phyloP scores from a whole-genome alignment of 108 stramenopile genomes.

The Nitzschia putrida region DNA sequence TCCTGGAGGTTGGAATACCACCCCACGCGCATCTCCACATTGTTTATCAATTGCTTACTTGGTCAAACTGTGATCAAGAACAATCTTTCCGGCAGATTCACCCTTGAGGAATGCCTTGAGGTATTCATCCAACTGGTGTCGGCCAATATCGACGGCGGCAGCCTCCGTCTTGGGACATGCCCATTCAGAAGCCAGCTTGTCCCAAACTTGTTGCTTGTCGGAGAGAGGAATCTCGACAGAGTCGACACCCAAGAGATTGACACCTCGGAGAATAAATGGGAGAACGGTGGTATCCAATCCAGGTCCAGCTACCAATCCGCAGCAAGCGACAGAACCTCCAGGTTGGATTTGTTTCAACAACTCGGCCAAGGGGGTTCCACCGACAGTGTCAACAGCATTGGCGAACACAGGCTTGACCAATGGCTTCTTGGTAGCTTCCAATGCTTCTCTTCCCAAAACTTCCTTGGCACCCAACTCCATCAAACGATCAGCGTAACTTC shows the following conservation, averaged over 20 bases:
- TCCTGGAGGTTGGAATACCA: too few relatives aligned
- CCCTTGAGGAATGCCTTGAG: constrained; percentile 13
- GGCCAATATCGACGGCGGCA: constrained; percentile 18
- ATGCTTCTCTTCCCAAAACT: constrained; percentile 23
- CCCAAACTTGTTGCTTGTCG: constrained; percentile 30
- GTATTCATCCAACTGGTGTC: constrained; percentile 3
- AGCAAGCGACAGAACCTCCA: constrained; percentile 38
- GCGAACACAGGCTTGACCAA: constrained; percentile 28
- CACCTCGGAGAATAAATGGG: constrained; percentile 52
- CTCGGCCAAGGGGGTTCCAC: constrained; percentile 22
- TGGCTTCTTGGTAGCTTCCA: constrained; percentile 25
- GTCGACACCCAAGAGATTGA: constrained; percentile 40
- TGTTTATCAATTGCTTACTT: too few relatives aligned
- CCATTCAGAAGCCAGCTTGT: constrained; percentile 34
- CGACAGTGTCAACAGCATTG: constrained; percentile 42
- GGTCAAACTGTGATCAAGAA: constrained; percentile 8
- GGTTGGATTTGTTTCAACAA: constrained; percentile 21
- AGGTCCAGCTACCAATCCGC: constrained; percentile 40
- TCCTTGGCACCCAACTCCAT: constrained; percentile 33
- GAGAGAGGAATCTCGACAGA: constrained; percentile 29
- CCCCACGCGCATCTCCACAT: too few relatives aligned
- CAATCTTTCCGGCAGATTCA: constrained; percentile 1
- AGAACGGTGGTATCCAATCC: constrained; percentile 36
- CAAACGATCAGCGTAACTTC: constrained; percentile 14
- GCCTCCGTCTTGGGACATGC: constrained; percentile 2